Base-by-base conservation (phyloP, 2,329 filamentous ascomycete genomes). In the Teratosphaeria nubilosa region DNA sequence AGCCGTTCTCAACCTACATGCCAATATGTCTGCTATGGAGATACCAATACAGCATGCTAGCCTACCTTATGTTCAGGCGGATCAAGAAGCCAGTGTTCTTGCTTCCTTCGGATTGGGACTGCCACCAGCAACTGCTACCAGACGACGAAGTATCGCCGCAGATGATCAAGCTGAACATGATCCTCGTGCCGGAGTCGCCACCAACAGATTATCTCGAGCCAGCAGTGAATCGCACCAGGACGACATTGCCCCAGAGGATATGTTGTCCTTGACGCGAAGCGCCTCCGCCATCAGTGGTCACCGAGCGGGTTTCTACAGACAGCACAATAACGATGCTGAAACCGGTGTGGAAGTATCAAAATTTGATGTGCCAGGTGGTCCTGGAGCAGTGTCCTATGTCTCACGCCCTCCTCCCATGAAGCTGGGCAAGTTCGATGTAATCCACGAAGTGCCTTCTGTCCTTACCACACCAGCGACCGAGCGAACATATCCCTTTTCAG, bases 201-300 rank as follows among this genome's bases (percentile, higher is more conserved):
- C 37, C 37, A 16, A 45, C 6, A 45, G 37, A n/a, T 16, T 34
- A 34, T 34, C 32, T 34, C 2, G 32, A 34, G 6, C 32, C 32
- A 34, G 32, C 6, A 9, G 14, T 34, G 32, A 34, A 14, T 34
- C 30, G 13, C 10, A 56, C 11, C n/a, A 34, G 22, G 54, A 56
- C 27, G 54, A 56, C 34, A 48, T 56, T 24, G 22, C 54, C n/a
- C 32, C 32, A 16, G 32, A 57, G 22, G 55, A 51, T 27, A 32
- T 53, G 14, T 9, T 48, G n/a, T 30, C 48, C 27, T 57, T 57
- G 55, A 53, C 55, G 13, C 34, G 34, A 6, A 57, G 41, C 22
- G 55, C 45, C 4, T 57, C 55, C 22, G 48, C 45, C n/a, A 57
- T 57, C 13, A 48, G 32, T 30, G 55, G 55, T 10, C 34, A 37